A percentile compares a stretch with the other conserved stretches of the same genome.
Evolutionary conservation across 345 rosid genomes (phyloP).

Genomic region (Dimocarpus longan): DNA sequence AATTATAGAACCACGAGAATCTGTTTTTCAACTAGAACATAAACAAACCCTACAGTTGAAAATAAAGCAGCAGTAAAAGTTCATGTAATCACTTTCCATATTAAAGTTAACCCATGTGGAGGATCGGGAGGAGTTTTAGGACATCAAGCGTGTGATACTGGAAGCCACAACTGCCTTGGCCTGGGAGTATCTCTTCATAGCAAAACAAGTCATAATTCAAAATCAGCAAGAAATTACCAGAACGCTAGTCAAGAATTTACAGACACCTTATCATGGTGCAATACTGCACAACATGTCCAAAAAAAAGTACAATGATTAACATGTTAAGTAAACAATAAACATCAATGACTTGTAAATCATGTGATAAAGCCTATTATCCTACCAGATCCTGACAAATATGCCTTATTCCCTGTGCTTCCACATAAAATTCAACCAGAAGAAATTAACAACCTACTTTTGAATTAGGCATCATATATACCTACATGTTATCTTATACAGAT

Average conservation of each 20-base stretch:
- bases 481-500: not conserved
- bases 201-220: constrained; percentile 1
- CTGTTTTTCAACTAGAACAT: too few species aligned
- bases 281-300: constrained; percentile 7
- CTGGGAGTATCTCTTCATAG: not conserved
- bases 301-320: not conserved
- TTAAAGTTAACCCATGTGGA: too few species aligned
- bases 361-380: constrained; percentile 7
- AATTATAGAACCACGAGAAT: too few species aligned
- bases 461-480: not conserved
- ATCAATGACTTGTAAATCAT: constrained; percentile 4
- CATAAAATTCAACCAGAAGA: not conserved
- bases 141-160: too few species aligned
- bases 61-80: too few species aligned
- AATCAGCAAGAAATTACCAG: not conserved
- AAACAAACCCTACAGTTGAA: too few species aligned
- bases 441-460: not conserved
- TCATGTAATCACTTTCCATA: too few species aligned
- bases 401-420: not conserved
- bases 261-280: not conserved
- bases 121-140: too few species aligned
- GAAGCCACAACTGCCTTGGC: not conserved
- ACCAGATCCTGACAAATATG: not conserved
- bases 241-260: not conserved
- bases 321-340: not conserved